A percentile compares a stretch with the other conserved stretches of the same genome.
These are phyloP conservation scores for Lipomyces japonicus DNA, from an alignment of 805 yeast species.

Conservation along the genomic window DNA sequence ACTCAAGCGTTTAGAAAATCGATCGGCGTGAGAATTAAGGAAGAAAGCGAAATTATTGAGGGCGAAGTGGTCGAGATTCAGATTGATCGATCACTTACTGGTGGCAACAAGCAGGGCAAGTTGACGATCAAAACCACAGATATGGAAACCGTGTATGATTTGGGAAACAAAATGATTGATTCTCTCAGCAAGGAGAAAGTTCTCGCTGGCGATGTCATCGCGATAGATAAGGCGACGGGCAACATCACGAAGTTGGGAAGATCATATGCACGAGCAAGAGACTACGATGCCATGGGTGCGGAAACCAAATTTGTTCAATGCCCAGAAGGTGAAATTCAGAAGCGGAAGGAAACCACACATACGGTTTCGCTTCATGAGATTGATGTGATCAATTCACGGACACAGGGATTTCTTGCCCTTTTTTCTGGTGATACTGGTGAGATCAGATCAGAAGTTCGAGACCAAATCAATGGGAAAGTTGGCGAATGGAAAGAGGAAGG, in stretches of 20 bases:
- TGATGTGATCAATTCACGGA: conserved; percentile 94
- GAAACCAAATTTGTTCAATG: conserved; percentile 81
- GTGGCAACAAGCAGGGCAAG: conserved; percentile 93
- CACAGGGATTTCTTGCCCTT: conserved; percentile 89
- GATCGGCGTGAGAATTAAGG: conserved; percentile 87
- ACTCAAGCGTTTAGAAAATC: conserved; percentile 97
- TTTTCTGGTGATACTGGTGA: conserved; percentile 97
- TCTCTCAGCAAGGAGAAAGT: conserved; percentile 92
- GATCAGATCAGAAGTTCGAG: conserved; percentile 90
- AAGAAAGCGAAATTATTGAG: conserved; percentile 95
- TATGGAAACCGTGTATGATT: conserved; percentile 96
- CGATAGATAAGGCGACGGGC: conserved; percentile 96
- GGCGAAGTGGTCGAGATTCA: conserved; percentile 98
- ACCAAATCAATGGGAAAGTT: conserved; percentile 93
- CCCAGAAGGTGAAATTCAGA: conserved; percentile 98
- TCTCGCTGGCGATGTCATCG: conserved; percentile 92
- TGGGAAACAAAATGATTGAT: conserved; percentile 91
- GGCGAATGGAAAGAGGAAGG: conserved; percentile 97
- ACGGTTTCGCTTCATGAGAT: conserved; percentile 95
- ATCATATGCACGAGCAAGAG: conserved; percentile 98
- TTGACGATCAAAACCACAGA: conserved; percentile 95
- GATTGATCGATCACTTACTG: conserved; percentile 87
- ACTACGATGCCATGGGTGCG: conserved; percentile 96
- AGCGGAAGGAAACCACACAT: conserved; percentile 95
- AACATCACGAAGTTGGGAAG: conserved; percentile 96